Conservation (phyloP, 2,329 filamentous ascomycete genomes). For the Dothistroma pini region DNA sequence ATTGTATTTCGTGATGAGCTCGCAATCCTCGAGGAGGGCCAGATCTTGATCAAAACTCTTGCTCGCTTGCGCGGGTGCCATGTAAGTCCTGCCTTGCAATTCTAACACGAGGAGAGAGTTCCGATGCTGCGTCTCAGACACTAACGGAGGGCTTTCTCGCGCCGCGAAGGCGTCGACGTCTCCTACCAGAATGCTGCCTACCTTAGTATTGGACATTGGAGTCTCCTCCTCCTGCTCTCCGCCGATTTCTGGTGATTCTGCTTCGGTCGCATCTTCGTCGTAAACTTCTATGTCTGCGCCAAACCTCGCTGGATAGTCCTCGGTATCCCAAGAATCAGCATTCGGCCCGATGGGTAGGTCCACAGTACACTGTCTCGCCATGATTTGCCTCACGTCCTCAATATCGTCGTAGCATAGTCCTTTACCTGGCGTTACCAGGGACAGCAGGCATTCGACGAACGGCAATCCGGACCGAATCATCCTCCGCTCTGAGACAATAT, state of each 20-base stretch:
- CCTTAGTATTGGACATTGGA: neutral
- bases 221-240: neutral
- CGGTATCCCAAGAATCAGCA: neutral
- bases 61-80: neutral
- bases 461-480: constrained; percentile 1
- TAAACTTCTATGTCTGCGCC: neutral
- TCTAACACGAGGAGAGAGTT: neutral
- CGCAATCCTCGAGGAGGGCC: neutral
- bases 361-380: constrained; percentile 3
- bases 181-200: neutral
- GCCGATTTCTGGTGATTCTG: neutral
- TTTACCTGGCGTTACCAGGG: neutral
- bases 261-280: neutral
- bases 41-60: neutral
- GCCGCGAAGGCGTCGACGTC: too few relatives aligned
- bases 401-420: neutral
- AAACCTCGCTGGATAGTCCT: neutral
- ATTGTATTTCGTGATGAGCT: neutral
- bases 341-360: neutral
- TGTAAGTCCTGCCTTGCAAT: neutral
- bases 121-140: neutral
- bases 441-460: neutral
- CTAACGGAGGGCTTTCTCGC: neutral
- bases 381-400: neutral
- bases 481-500: neutral